Evolutionary conservation across 768 basidiomycete genomes (phyloP), one percentile per base, ranked within the genome.

Genomic region (Tylopilus felleus): DNA sequence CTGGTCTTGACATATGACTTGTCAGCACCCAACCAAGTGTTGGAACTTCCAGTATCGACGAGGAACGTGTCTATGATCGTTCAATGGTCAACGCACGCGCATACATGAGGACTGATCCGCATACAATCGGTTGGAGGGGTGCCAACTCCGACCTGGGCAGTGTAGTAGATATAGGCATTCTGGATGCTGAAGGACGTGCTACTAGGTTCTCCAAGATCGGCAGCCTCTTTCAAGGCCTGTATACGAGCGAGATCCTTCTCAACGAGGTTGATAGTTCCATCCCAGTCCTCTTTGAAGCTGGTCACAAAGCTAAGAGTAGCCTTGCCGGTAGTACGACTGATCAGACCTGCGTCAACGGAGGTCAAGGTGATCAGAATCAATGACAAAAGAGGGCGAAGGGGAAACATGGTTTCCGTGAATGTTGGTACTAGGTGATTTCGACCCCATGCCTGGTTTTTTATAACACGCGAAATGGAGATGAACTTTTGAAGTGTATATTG

Each of bases 121-220:
- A 35, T 29, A 72, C 70, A 68, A 29, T 60, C 31, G 3, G 65
- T 68, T 5, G 61, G 21, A 10, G 68, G 66, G 4, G n/a, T 48
- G 23, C 69, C 69, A 5, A 70, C 9, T 9, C 58, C 58, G 28
- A 70, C 59, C 57, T 70, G 16, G 0, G 64, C 66, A 6, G 60
- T 61, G 43, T 73, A 74, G 21, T 3, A 33, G 0, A 69, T 56
- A 6, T 28, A 49, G 13, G 40, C 33, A 42, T 72, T 73, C 5
- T 60, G 57, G 8, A 60, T 52, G 2, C 38, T 28, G 19, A 58
- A 1, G 8, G 42, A 22, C 19, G 51, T 43, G 25, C 7, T 41
- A 31, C 7, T 33, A 28, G 56, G 59, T 45, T 64, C 60, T 21
- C 27, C 28, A 8, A 46, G 48, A 6, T 16, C 14, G 1, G 22